A percentile compares a stretch with the other conserved stretches of the same genome.
Conservation (phyloP, 306 rosid genomes). For the Chamaecrista fasciculata region DNA sequence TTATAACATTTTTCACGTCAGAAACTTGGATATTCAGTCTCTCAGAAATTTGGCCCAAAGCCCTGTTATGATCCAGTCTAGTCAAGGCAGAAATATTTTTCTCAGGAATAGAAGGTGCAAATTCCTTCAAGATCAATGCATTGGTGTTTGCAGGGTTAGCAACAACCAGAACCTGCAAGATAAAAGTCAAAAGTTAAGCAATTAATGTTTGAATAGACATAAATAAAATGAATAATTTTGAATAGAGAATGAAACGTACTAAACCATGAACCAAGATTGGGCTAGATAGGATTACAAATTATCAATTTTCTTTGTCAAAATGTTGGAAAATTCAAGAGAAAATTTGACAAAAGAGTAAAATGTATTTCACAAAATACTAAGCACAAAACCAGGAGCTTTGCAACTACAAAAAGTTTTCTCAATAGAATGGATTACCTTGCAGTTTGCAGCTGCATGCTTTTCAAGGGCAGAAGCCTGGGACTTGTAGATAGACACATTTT, state of each 20-base stretch:
- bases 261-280: not conserved
- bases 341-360: not conserved
- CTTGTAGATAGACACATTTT: slow-evolving; percentile 90
- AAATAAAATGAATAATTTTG: not conserved
- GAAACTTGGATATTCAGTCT: slow-evolving; percentile 78
- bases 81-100: slow-evolving; percentile 85
- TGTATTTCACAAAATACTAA: not conserved
- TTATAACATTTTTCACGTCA: slow-evolving; percentile 84
- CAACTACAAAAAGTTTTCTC: not conserved
- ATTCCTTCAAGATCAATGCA: slow-evolving; percentile 97
- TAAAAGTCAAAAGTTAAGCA: not conserved
- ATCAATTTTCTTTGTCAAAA: too few species aligned
- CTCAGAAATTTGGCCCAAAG: slow-evolving; percentile 96
- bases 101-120: slow-evolving; percentile 93
- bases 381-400: not conserved
- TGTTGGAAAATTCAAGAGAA: not conserved
- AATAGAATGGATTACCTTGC: slow-evolving; percentile 58
- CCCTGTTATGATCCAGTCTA: slow-evolving; percentile 95
- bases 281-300: not conserved
- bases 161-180: slow-evolving; percentile 89
- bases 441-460: slow-evolving; percentile 87
- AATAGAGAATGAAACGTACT: not conserved
- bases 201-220: not conserved
- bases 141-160: slow-evolving; percentile 99
- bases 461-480: slow-evolving; percentile 98